Conservation (phyloP, 1,284 basidiomycete genomes). For the Violaceomyces palustris region DNA sequence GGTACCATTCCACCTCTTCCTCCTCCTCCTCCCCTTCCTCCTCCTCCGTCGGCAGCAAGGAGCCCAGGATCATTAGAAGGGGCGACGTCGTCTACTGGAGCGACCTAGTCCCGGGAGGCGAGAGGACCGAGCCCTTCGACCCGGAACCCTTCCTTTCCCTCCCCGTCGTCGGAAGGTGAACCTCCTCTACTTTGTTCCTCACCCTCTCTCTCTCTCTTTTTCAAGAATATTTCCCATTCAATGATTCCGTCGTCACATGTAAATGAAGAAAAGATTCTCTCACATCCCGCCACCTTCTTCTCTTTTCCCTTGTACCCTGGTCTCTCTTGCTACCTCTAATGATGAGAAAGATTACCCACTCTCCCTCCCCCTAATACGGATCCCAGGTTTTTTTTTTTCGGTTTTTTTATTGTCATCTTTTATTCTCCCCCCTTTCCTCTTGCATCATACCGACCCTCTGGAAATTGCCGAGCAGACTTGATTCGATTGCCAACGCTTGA, state of each 20-base stretch:
- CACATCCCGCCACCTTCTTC: too few relatives aligned
- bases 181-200: neutral
- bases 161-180: constrained; percentile 31
- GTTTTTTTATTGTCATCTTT: neutral
- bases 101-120: constrained; percentile 67
- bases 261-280: too few relatives aligned
- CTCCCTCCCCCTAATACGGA: constrained; percentile 9
- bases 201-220: neutral
- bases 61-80: constrained; percentile 55
- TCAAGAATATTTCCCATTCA: neutral
- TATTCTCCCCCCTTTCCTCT: too few relatives aligned
- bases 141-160: constrained; percentile 34
- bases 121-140: constrained; percentile 53
- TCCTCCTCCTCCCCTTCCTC: neutral
- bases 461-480: too few relatives aligned
- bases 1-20: constrained; percentile 1
- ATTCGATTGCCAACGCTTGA: too few relatives aligned
- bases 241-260: constrained; percentile 2
- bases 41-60: neutral
- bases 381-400: constrained; percentile 3
- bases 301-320: too few relatives aligned
- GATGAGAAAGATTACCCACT: too few relatives aligned
- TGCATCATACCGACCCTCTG: too few relatives aligned
- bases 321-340: too few relatives aligned
- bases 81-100: constrained; percentile 75